phyloP scores from a whole-genome alignment of 306 rosid species.

The Dryas drummondii region DNA sequence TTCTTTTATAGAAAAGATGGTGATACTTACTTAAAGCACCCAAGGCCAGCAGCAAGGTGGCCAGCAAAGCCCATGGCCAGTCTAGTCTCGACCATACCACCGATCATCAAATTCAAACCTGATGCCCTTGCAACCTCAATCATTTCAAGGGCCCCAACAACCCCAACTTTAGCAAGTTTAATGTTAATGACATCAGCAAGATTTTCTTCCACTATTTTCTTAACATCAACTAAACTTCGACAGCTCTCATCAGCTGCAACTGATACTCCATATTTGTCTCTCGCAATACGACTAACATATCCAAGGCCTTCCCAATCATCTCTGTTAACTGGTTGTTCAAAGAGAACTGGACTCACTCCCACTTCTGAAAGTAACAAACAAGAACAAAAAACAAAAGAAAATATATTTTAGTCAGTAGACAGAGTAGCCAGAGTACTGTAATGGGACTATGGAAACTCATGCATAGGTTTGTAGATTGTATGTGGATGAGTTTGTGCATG shows the following conservation, averaged over 20 bases:
- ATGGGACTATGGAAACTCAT: not conserved
- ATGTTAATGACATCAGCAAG: slow-evolving; percentile 79
- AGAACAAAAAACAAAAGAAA: not conserved
- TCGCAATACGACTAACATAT: slow-evolving; percentile 54
- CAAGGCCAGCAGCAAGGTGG: slow-evolving; percentile 90
- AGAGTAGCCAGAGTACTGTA: not conserved
- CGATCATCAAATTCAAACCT: slow-evolving; percentile 72
- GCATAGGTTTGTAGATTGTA: not conserved
- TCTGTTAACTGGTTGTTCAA: slow-evolving; percentile 94
- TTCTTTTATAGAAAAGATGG: not conserved
- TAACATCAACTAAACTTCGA: slow-evolving; percentile 61
- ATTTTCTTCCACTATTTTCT: slow-evolving; percentile 64
- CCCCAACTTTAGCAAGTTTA: slow-evolving; percentile 88
- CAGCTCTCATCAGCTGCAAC: slow-evolving; percentile 99
- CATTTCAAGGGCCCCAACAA: slow-evolving; percentile 75
- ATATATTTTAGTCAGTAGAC: slow-evolving; percentile 7
- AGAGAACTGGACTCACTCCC: slow-evolving; percentile 77
- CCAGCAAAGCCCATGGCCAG: slow-evolving; percentile 93
- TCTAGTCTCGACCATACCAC: slow-evolving; percentile 95
- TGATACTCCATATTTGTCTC: slow-evolving; percentile 71
- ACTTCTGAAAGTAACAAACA: slow-evolving; percentile 45
- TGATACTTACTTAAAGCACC: slow-evolving; percentile 63
- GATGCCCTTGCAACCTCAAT: slow-evolving; percentile 62
- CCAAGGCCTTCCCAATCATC: slow-evolving; percentile 99
- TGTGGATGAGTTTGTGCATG: not conserved